Base-by-base conservation (phyloP, 2,329 filamentous ascomycete species). In the Aspergillus glaucus region DNA sequence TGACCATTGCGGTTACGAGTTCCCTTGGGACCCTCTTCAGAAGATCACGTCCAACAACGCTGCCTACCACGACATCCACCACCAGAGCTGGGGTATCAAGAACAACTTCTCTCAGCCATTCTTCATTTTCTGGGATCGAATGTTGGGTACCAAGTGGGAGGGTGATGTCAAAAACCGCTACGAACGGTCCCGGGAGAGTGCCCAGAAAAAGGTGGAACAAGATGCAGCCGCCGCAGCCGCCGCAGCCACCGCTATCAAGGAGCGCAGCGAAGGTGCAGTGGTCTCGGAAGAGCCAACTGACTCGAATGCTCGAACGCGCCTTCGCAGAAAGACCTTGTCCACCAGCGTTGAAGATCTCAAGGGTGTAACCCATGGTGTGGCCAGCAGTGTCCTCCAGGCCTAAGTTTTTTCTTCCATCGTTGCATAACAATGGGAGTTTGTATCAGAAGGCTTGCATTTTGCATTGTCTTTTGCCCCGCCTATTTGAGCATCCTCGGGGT, bases 61-160 rank as follows among this genome's bases (percentile, higher is more conserved):
- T 22, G 86, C 85, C 32, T 98, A 97, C 70, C 93, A 98, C 65
- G 93, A 98, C 64, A 92, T 98, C 50, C 93, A 98, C 71, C 93
- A 98, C 73, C 93, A 98, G 72, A 94, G 88, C 70, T 97, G 92
- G 91, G 93, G 93, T 49, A 95, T 98, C 78, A 98, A 97, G 63
- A 75, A 72, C 44, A 73, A 75, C 53, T 75, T 73, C 49, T 73
- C 71, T 7, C 72, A 75, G 47, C 71, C 72, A n/a, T 74, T 73
- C 57, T 96, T 97, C 73, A 96, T 87, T 43, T 90, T 96, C 72
- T 97, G 93, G 89, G 93, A 98, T 67, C 78, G 80, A 43, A 64
- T 90, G 24, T 75, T 95, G 19, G 84, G 85, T 45, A 98, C 93
- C 21, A 86, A 82, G 69, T 96, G 90, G 84, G 82, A 79, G 51